Evolutionary conservation across 371 early-diverging fungal species (phyloP).

Genomic region (Mortierella sp.): DNA sequence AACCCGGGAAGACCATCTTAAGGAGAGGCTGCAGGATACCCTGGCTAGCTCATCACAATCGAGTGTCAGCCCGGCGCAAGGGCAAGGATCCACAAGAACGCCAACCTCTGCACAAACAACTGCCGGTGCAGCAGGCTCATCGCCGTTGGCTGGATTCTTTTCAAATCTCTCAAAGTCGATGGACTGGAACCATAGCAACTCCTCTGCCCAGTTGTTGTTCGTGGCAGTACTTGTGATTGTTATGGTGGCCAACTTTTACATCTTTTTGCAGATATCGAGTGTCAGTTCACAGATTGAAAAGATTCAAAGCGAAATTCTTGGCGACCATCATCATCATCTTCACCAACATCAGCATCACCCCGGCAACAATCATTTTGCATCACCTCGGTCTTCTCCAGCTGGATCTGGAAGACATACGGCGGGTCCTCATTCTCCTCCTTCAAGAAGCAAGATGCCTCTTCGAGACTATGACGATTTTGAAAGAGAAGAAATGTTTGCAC

Average conservation of each 20-base stretch:
- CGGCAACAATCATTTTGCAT: neutral
- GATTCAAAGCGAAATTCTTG: slow-evolving; percentile 32
- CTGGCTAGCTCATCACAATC: neutral
- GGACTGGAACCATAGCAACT: slow-evolving; percentile 6
- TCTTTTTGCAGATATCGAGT: slow-evolving; percentile 45
- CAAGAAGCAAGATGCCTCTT: neutral
- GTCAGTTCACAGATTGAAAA: slow-evolving; percentile 51
- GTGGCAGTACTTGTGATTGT: slow-evolving; percentile 32
- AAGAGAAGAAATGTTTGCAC: slow-evolving; percentile 18
- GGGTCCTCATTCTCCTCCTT: neutral
- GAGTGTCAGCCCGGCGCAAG: neutral
- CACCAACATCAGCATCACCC: neutral
- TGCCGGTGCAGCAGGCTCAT: neutral
- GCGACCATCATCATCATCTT: neutral
- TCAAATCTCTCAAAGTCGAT: slow-evolving; percentile 5
- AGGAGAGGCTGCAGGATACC: neutral
- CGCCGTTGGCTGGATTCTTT: neutral
- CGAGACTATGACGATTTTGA: slow-evolving; percentile 11
- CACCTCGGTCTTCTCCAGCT: slow-evolving; percentile 9
- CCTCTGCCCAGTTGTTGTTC: slow-evolving; percentile 24
- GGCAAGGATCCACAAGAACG: neutral
- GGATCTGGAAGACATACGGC: slow-evolving; percentile 1
- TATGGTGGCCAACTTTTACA: slow-evolving; percentile 49
- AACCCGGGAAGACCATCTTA: neutral
- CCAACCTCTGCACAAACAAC: neutral